phyloP scores from a whole-genome alignment of 2,329 filamentous ascomycete species.

The Fusarium caatingaense region DNA sequence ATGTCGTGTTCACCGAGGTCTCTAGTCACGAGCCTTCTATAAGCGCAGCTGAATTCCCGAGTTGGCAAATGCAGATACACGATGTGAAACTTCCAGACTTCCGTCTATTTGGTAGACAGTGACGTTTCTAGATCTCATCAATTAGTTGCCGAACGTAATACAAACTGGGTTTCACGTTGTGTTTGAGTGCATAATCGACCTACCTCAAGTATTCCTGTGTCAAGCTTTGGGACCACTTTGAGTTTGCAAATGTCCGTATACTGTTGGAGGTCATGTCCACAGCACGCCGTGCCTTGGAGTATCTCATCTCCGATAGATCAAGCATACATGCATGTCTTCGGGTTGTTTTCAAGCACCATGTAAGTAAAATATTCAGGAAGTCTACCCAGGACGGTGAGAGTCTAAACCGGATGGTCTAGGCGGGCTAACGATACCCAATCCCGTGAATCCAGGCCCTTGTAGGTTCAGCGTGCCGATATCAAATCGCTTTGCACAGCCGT shows the following conservation, averaged over 20 bases:
- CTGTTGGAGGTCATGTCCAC: not conserved
- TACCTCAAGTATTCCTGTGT: conserved; percentile 3
- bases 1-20: not conserved
- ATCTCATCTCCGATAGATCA: not conserved
- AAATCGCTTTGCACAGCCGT: conserved; percentile 78
- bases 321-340: not conserved
- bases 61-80: not conserved
- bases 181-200: not conserved
- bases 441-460: conserved; percentile 47
- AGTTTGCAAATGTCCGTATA: not conserved
- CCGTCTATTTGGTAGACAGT: not conserved
- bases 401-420: conserved; percentile 27
- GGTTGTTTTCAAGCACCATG: not conserved
- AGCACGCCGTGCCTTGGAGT: not conserved
- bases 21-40: not conserved
- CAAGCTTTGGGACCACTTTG: not conserved
- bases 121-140: not conserved
- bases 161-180: not conserved
- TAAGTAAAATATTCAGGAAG: not conserved
- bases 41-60: not conserved
- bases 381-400: conserved; percentile 36
- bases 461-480: conserved; percentile 65
- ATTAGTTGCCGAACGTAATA: not conserved
- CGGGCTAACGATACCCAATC: conserved; percentile 36
- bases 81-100: not conserved